Conservation (phyloP, 108 stramenopile species). For the Cyclotella atomus region DNA sequence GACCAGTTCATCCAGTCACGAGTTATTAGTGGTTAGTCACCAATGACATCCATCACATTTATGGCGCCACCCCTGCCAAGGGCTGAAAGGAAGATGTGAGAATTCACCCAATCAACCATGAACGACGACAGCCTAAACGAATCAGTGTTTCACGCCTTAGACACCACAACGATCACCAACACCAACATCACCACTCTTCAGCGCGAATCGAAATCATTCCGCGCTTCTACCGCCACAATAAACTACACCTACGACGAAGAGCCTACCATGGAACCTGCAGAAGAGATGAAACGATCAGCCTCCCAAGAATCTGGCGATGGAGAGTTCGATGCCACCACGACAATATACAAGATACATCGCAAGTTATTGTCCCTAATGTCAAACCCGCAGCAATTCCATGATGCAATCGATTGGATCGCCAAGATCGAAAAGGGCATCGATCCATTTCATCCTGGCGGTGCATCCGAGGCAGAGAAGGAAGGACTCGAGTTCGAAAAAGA, state of each 20-base stretch:
- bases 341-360: conserved; percentile 79
- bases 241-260: conserved; percentile 4
- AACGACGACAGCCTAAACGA: neutral
- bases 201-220: neutral
- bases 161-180: neutral
- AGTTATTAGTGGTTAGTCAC: too few species aligned
- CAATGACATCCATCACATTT: too few species aligned
- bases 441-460: neutral
- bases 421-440: conserved; percentile 28
- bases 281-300: conserved; percentile 10
- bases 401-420: conserved; percentile 50
- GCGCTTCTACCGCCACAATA: neutral
- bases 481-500: conserved; percentile 6
- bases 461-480: neutral
- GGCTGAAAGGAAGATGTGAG: too few species aligned
- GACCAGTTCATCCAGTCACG: too few species aligned
- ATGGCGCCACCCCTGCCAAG: too few species aligned
- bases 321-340: conserved; percentile 62
- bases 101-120: neutral
- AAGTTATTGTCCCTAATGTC: conserved; percentile 70
- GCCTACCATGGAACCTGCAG: neutral
- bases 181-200: neutral
- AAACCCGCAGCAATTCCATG: conserved; percentile 80
- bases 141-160: neutral
- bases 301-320: neutral